Base-by-base conservation (phyloP, 2,329 filamentous ascomycete species). In the Colletotrichum sp. region DNA sequence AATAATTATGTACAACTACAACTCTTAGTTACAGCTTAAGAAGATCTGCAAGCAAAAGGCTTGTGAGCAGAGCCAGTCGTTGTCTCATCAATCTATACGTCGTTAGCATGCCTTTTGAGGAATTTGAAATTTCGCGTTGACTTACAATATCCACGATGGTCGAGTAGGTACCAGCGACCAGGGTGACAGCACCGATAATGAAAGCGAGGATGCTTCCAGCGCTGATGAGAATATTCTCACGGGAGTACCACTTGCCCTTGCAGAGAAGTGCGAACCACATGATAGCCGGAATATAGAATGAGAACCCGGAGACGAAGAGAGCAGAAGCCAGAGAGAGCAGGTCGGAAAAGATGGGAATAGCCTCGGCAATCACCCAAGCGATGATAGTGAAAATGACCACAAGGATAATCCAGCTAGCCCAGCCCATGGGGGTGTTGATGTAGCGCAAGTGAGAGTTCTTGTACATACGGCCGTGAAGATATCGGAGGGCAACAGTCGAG, bases 311-410 rank as follows among this genome's bases (percentile, higher is more conserved):
- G 77, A 90, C 83, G 80, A 90, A 90, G 25, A 90, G 85, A 3
- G 88, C 84, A 6, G 88, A 89, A 48, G 82, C 86, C 79, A 90
- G 87, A 66, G 87, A 86, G n/a, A 96, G 85, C 63, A 96, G 86
- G 63, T 93, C 88, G 77, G 90, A 91, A 85, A 96, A 96, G 82
- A 93, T 92, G 3, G 94, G 94, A 59, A 96, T 93, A 0, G 92
- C 90, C 80, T 94, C 91, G 11, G 94, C 93, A 78, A 96, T 92
- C 77, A 95, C 82, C 90, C 92, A 95, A 4, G 92, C 92, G 11
- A 93, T 72, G 12, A 93, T 71, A 85, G 93, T 95, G 59, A 93
- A 82, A 61, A 82, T 78, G 1, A 88, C 82, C 25, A 92, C 89
- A 13, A 95, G 90, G 4, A 75, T 84, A n/a, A 92, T 80, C 94